phyloP scores from a whole-genome alignment of 1,139 yeast genomes.

The Trichomonascaceae sp. region DNA sequence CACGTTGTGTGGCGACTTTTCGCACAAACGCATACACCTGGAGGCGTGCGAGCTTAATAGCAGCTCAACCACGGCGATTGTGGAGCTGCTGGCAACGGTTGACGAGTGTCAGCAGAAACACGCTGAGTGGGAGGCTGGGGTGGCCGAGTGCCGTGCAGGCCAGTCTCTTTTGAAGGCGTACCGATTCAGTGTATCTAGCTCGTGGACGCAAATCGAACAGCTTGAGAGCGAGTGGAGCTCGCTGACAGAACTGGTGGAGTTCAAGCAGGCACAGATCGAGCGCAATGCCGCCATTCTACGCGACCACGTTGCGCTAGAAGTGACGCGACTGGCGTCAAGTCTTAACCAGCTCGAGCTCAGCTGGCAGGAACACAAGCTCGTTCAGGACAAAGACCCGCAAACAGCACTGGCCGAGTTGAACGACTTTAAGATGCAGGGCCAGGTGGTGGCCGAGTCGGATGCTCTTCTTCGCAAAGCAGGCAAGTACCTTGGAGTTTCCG shows the following conservation, averaged over 20 bases:
- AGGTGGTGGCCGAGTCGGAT: constrained; percentile 15
- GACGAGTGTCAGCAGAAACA: constrained; percentile 19
- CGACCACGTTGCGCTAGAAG: constrained; percentile 33
- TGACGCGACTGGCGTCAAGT: constrained; percentile 28
- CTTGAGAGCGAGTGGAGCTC: constrained; percentile 39
- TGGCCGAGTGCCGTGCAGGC: constrained; percentile 26
- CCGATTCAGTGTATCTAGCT: constrained; percentile 36
- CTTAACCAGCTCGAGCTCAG: constrained; percentile 22
- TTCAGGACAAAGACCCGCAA: constrained; percentile 35
- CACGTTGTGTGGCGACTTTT: constrained; percentile 20
- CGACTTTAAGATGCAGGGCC: constrained; percentile 29
- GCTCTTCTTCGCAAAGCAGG: constrained; percentile 32
- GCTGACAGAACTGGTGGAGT: constrained; percentile 31
- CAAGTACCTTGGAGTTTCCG: constrained; percentile 28
- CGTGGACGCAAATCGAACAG: constrained; percentile 57
- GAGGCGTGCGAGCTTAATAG: constrained; percentile 27
- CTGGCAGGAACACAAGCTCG: constrained; percentile 43
- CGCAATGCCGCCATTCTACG: constrained; percentile 33
- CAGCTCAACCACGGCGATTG: constrained; percentile 27
- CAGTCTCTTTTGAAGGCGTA: constrained; percentile 35
- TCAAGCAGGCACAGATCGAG: constrained; percentile 26
- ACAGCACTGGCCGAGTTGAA: constrained; percentile 38
- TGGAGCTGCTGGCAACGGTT: constrained; percentile 26
- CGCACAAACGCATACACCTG: constrained; percentile 21
- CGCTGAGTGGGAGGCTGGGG: constrained; percentile 22